Conservation (phyloP, 192 early-diverging fungal species). For the Rhizoclosmatium sp. region DNA sequence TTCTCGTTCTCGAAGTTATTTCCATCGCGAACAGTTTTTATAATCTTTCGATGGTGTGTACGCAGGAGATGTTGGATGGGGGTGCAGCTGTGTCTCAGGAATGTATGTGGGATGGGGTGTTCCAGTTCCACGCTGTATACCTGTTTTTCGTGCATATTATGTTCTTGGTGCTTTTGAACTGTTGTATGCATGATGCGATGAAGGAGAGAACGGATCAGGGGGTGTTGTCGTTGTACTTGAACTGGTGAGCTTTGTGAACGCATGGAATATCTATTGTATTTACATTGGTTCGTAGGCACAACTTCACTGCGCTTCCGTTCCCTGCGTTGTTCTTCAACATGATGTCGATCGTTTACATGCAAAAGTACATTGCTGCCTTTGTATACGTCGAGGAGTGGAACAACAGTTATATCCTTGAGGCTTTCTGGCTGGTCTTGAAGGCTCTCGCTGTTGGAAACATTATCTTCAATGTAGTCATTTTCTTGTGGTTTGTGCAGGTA, state of each 20-base stretch:
- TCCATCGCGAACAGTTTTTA: background rate
- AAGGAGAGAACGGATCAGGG: background rate
- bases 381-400: background rate
- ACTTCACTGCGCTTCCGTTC: slow-evolving; percentile 23
- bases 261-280: background rate
- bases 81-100: background rate
- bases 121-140: slow-evolving; percentile 35
- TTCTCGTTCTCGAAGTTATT: background rate
- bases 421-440: slow-evolving; percentile 14
- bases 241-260: background rate
- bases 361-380: slow-evolving; percentile 16
- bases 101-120: slow-evolving; percentile 29
- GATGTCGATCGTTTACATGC: slow-evolving; percentile 22
- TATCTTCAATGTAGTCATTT: slow-evolving; percentile 23
- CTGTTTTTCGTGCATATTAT: slow-evolving; percentile 33
- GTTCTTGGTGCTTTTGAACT: slow-evolving; percentile 35
- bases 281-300: slow-evolving; percentile 12
- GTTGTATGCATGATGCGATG: slow-evolving; percentile 25
- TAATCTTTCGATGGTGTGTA: background rate
- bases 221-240: background rate
- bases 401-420: background rate
- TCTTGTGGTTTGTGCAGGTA: slow-evolving; percentile 18
- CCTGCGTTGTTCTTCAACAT: slow-evolving; percentile 30
- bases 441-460: slow-evolving; percentile 25
- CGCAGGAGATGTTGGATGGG: background rate